Base-by-base conservation (phyloP, 176 grass and related monocot genomes). In the Leersia perrieri region DNA sequence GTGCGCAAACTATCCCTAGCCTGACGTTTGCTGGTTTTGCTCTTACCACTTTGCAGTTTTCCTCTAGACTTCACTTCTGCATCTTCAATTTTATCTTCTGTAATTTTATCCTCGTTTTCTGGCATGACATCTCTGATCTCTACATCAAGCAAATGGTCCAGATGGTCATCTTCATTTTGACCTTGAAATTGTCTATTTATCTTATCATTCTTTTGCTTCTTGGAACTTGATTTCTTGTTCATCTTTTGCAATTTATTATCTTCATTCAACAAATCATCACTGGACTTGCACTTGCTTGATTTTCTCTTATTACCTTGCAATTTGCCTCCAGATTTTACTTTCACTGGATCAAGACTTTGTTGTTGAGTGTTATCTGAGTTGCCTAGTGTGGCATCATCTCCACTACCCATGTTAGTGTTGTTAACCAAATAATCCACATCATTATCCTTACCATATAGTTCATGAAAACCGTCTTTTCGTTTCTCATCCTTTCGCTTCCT, bases 41-140 rank as follows among this genome's bases (percentile, higher is more conserved):
- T 78, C 82, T 87, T 89, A 66, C 13, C 23, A 70, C 11, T 62
- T 81, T 77, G 68, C 22, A 47, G 57, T 83, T 92, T 87, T 22
- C 70, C 64, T 76, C 72, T 75, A 82, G 71, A 84, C 75, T 95
- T 92, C 68, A 78, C 47, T 73, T 90, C 84, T 61, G 73, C n/a
- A 30, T 74, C 86, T 72, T 86, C 66, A 5, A 25, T 49, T 73
- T 85, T 77, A 45, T 82, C 70, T 67, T 80, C 68, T 65, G 22
- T 66, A 82, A 85, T 83, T 75, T 68, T 71, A 47, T 81, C 60
- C 33, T 53, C 82, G 31, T 33, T 84, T 26, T 51, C 77, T 16
- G 23, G 69, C 60, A 70, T 77, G 57, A 73, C 72, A 84, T 76
- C 67, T 79, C 51, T 88, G 40, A 53, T 28, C 34, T 68, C 72